A percentile compares a stretch with the other conserved stretches of the same genome.
phyloP scores from a whole-genome alignment of 2,329 filamentous ascomycete genomes.

The Penicillium digitatum region DNA sequence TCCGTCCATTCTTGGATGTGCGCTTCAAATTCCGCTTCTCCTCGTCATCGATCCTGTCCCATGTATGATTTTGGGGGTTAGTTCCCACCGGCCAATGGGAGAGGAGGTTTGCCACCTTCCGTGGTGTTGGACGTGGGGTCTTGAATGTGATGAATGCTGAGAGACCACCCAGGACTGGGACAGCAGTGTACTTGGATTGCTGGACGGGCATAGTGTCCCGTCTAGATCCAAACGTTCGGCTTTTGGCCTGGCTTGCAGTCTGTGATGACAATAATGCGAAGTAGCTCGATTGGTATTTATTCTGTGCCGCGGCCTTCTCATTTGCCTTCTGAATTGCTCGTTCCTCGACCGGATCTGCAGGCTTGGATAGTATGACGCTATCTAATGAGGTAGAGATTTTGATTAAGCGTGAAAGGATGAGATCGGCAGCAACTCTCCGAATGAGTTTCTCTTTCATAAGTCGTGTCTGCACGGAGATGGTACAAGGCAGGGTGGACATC shows the following conservation, averaged over 20 bases:
- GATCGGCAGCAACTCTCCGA: conserved; percentile 35
- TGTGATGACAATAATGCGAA: conserved; percentile 4
- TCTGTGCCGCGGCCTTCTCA: conserved; percentile 1
- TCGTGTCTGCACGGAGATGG: conserved; percentile 36
- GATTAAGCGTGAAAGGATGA: conserved; percentile 35
- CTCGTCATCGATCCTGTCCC: conserved; percentile 29
- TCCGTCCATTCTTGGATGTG: conserved; percentile 26
- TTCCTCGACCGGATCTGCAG: background rate
- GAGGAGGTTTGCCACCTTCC: conserved; percentile 29
- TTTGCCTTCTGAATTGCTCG: background rate
- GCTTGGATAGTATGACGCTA: background rate
- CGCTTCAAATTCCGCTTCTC: conserved; percentile 15
- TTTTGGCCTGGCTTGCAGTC: conserved; percentile 1
- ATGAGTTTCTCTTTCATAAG: conserved; percentile 39
- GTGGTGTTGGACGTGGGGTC: conserved; percentile 17
- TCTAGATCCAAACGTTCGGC: background rate
- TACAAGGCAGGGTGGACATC: conserved; percentile 32
- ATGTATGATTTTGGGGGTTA: conserved; percentile 35
- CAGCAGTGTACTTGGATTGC: background rate
- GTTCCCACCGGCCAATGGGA: conserved; percentile 36
- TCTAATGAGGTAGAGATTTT: conserved; percentile 14
- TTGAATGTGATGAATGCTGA: conserved; percentile 32
- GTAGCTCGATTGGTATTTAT: conserved; percentile 2
- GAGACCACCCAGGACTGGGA: conserved; percentile 20
- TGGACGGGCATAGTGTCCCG: background rate